phyloP scores from a whole-genome alignment of 2,329 filamentous ascomycete genomes.

The Colletotrichum noveboracense region DNA sequence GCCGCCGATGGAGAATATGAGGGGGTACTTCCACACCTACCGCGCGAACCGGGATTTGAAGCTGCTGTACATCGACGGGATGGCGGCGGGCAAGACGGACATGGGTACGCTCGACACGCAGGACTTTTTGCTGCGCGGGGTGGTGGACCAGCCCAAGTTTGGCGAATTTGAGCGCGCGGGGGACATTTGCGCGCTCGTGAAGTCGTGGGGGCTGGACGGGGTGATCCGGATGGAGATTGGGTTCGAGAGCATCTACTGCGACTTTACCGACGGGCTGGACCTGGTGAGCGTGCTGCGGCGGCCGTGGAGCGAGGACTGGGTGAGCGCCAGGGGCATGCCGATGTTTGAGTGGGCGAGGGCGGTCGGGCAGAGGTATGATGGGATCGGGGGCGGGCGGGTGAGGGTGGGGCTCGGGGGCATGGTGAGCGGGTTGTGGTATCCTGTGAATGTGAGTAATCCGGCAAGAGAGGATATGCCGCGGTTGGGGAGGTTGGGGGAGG shows the following conservation, averaged over 20 bases:
- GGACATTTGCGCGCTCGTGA: conserved; percentile 60
- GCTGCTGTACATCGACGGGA: conserved; percentile 73
- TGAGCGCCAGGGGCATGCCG: conserved; percentile 29
- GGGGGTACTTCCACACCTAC: conserved; percentile 73
- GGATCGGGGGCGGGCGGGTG: conserved; percentile 45
- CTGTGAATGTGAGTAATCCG: conserved; percentile 51
- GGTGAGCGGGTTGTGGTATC: conserved; percentile 57
- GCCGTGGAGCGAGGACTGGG: conserved; percentile 26
- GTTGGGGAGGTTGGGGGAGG: conserved; percentile 29
- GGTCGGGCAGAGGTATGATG: conserved; percentile 49
- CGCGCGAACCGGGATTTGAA: conserved; percentile 60
- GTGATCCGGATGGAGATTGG: conserved; percentile 72
- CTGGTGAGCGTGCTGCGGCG: conserved; percentile 37
- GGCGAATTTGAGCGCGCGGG: conserved; percentile 56
- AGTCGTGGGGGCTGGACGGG: conserved; percentile 64
- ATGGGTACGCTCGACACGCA: conserved; percentile 74
- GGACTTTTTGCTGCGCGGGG: conserved; percentile 62
- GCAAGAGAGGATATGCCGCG: conserved; percentile 37
- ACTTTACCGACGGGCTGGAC: conserved; percentile 55
- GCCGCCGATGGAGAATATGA: conserved; percentile 9
- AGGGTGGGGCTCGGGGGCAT: conserved; percentile 54
- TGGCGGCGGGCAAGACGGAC: conserved; percentile 68
- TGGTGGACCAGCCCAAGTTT: conserved; percentile 19
- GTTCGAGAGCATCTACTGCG: conserved; percentile 73
- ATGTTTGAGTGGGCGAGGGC: conserved; percentile 47